Base-by-base conservation (phyloP, 257 asterid species). In the Coffea canephora region DNA sequence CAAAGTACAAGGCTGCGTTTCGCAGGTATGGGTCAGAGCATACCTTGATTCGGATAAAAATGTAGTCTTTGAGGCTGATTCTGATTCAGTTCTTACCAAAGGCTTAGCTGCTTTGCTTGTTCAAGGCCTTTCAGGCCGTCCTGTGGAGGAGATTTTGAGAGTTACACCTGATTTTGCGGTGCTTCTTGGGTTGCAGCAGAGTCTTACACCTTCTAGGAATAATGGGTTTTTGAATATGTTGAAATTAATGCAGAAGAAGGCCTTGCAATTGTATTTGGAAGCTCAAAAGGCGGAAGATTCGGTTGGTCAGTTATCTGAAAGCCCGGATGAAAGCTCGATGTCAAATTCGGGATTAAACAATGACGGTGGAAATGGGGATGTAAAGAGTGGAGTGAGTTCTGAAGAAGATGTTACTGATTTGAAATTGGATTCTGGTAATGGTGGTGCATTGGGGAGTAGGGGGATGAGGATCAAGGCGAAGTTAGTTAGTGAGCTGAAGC, bases 141-240 rank as follows among this genome's bases (percentile, higher is more conserved):
- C 95, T 0, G 90, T 91, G n/a, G 89, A 87, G 46, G 96, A 91
- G 86, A 88, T 94, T 84, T 79, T 90, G 21, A 84, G 87, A 87
- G 94, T 92, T 16, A 86, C 95, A 7, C 98, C 97, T 67, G 94
- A 94, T 89, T 94, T 94, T 79, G 94, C 31, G 64, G 82, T 85
- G 82, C 96, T 88, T 79, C 84, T 94, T 75, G 98, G 98, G 59
- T 78, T 94, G 88, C 92, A 94, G 59, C 95, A 91, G 78, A 91
- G 95, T 69, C 81, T 91, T 78, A 92, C 95, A 39, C 93, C 94
- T 77, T 90, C 96, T 62, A 87, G 96, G 88, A 92, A 91, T 83
- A 92, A 92, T 85, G 97, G 97, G 73, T 92, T 94, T 86, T 89
- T 92, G 93, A 94, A 94, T 89, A 94, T 93, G 97, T 84, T 94